A percentile compares a stretch with the other conserved stretches of the same genome.
phyloP scores from a whole-genome alignment of 108 stramenopile genomes.

The Cyclotella sp. region DNA sequence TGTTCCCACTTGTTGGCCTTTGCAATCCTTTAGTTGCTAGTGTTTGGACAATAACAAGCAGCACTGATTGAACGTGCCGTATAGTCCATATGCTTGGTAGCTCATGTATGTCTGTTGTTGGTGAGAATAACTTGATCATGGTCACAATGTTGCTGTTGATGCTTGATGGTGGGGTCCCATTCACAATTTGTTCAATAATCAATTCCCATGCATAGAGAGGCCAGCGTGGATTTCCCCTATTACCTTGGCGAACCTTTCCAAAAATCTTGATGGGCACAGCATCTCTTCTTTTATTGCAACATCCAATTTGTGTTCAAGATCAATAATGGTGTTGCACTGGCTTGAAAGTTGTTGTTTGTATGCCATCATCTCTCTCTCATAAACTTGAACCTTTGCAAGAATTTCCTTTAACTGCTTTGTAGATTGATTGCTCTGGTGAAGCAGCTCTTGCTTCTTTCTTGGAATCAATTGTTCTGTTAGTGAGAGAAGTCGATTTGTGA shows the following conservation, averaged over 20 bases:
- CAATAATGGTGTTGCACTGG: background rate
- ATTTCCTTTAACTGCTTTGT: background rate
- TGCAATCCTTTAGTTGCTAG: background rate
- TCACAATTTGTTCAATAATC: slow-evolving; percentile 18
- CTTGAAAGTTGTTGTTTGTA: background rate
- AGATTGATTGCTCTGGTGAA: background rate
- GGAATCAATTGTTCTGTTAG: background rate
- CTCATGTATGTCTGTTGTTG: slow-evolving; percentile 3
- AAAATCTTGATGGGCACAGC: background rate
- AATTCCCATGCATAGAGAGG: slow-evolving; percentile 12
- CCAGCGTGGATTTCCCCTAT: background rate
- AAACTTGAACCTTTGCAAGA: background rate
- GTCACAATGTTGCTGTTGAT: slow-evolving; percentile 7
- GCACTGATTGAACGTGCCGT: background rate
- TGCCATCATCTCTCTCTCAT: background rate
- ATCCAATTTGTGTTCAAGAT: background rate
- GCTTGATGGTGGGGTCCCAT: slow-evolving; percentile 20
- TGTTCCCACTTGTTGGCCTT: slow-evolving; percentile 16
- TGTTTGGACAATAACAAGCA: slow-evolving; percentile 19
- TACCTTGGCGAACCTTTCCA: background rate
- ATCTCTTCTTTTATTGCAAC: background rate
- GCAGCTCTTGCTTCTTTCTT: background rate
- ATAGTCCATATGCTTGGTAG: slow-evolving; percentile 22
- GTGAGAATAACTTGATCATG: slow-evolving; percentile 4
- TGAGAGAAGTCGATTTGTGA: background rate